phyloP scores from a whole-genome alignment of 116 monocot species.

The Posidonia oceanica region DNA sequence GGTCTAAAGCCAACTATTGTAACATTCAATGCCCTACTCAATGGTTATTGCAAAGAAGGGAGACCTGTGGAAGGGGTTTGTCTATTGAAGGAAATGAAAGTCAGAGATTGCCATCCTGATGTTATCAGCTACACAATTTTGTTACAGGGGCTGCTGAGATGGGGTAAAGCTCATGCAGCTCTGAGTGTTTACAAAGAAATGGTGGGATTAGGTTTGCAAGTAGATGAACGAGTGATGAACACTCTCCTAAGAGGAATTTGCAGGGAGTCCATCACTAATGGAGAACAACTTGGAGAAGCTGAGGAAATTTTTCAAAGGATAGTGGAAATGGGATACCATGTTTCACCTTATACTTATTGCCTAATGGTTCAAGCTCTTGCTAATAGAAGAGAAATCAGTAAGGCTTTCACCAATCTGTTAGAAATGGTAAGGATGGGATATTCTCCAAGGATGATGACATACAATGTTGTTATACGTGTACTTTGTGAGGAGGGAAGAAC shows the following conservation, averaged over 20 bases:
- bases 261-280: slow-evolving; percentile 20
- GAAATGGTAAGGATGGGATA: slow-evolving; percentile 50
- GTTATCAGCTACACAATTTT: slow-evolving; percentile 42
- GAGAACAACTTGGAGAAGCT: slow-evolving; percentile 28
- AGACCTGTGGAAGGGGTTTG: slow-evolving; percentile 42
- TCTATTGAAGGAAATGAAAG: slow-evolving; percentile 45
- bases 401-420: slow-evolving; percentile 36
- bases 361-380: slow-evolving; percentile 71
- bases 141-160: slow-evolving; percentile 51
- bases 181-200: slow-evolving; percentile 46
- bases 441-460: slow-evolving; percentile 54
- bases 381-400: slow-evolving; percentile 35
- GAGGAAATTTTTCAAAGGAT: slow-evolving; percentile 35
- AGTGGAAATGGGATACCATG: slow-evolving; percentile 12
- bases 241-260: slow-evolving; percentile 67
- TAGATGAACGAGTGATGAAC: slow-evolving; percentile 43
- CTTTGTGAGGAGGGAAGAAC: slow-evolving; percentile 46
- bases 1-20: slow-evolving; percentile 50
- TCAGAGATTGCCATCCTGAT: slow-evolving; percentile 30
- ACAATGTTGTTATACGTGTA: slow-evolving; percentile 42
- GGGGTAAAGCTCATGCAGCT: slow-evolving; percentile 30
- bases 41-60: slow-evolving; percentile 76
- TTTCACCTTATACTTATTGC: slow-evolving; percentile 64
- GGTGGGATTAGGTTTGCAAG: slow-evolving; percentile 29
- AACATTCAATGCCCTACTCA: slow-evolving; percentile 71